Evolutionary conservation across 805 yeast species (phyloP).

Genomic region (Candida verbasci): DNA sequence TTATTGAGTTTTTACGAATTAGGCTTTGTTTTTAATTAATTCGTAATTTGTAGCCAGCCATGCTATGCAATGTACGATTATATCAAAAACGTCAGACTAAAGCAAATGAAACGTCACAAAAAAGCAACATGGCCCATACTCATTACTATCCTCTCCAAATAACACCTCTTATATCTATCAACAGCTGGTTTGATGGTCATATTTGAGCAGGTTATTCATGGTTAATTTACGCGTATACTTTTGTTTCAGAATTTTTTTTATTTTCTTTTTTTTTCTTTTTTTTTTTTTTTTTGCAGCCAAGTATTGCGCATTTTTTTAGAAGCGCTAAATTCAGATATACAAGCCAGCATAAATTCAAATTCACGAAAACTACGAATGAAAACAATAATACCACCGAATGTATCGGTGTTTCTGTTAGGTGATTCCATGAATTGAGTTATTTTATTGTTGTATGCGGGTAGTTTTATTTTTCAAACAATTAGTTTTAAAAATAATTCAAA

Average conservation of each 20-base stretch:
- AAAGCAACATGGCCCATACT: too few relatives aligned
- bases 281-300: slow-evolving; percentile 1
- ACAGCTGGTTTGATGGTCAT: too few relatives aligned
- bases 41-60: slow-evolving; percentile 1
- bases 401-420: too few relatives aligned
- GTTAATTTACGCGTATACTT: neutral
- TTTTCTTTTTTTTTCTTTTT: neutral
- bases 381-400: neutral
- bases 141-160: neutral
- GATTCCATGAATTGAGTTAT: too few relatives aligned
- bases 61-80: neutral
- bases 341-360: neutral
- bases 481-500: too few relatives aligned
- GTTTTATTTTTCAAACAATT: too few relatives aligned
- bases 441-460: too few relatives aligned
- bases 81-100: neutral
- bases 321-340: slow-evolving; percentile 2
- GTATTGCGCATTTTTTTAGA: neutral
- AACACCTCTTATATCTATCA: too few relatives aligned
- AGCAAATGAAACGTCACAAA: too few relatives aligned
- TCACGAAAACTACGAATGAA: neutral
- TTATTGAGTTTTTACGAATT: neutral
- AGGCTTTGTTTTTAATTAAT: neutral
- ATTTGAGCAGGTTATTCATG: too few relatives aligned
- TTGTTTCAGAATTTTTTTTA: too few relatives aligned